Percentiles rank a stretch among this genome's conserved stretches.
Evolutionary conservation across 1,284 basidiomycete genomes (phyloP).

Genomic region (Earliella scabrosa): DNA sequence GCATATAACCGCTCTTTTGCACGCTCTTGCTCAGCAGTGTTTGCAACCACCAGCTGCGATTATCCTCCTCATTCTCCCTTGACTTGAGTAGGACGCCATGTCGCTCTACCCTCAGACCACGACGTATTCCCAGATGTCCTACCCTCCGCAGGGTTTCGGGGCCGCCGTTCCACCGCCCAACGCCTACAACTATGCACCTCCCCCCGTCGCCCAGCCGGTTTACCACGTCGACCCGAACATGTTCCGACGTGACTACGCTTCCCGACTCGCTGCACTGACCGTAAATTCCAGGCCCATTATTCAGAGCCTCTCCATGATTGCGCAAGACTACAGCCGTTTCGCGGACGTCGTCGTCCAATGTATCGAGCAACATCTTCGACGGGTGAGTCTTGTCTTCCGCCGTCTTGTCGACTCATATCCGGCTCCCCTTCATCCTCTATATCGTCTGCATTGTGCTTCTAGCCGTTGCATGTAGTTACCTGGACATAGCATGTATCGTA

Average conservation of each 20-base stretch:
- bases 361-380: conserved; percentile 85
- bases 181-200: conserved; percentile 43
- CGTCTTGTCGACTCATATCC: conserved; percentile 13
- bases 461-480: conserved; percentile 1
- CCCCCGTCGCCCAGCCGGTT: conserved; percentile 37
- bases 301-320: conserved; percentile 92
- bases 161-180: conserved; percentile 44
- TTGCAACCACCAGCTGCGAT: conserved; percentile 12
- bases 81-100: conserved; percentile 40
- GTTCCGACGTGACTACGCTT: conserved; percentile 82
- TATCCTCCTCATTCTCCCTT: conserved; percentile 5
- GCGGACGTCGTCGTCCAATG: conserved; percentile 87
- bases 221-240: conserved; percentile 70
- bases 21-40: conserved; percentile 11
- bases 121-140: conserved; percentile 44
- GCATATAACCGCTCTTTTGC: conserved; percentile 12
- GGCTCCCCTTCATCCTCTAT: neutral
- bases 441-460: conserved; percentile 6
- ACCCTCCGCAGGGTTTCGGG: conserved; percentile 48
- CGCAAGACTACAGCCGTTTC: conserved; percentile 84
- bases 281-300: conserved; percentile 98
- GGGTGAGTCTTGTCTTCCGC: conserved; percentile 64
- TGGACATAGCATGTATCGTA: conserved; percentile 30
- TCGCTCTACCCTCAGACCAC: conserved; percentile 53
- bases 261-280: conserved; percentile 83